Base-by-base conservation (phyloP, 2,329 filamentous ascomycete species). In the Colletotrichum costaricense region DNA sequence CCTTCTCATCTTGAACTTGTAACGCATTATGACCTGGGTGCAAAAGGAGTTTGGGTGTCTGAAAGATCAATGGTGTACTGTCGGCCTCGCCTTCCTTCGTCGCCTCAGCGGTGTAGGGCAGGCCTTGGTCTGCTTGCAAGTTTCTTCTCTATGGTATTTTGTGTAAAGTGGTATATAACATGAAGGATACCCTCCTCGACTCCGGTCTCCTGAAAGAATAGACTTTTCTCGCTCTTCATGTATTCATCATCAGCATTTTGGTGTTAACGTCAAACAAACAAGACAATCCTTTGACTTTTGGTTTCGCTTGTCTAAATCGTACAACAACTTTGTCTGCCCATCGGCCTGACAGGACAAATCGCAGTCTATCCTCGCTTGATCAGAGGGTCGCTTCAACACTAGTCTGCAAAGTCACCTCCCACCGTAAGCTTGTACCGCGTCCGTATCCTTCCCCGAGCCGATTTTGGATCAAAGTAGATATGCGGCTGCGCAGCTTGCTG, bases 321-420 rank as follows among this genome's bases (percentile, higher is more conserved):
- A 22, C 28, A 63, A 7, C 46, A 26, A 7, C 16, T 26, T 55
- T 55, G 52, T 54, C 8, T 54, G n/a, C 5, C 33, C 24, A 38
- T 28, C 7, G 19, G 4, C 42, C 8, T 49, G 16, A 19, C 19
- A 22, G n/a, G 19, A n/a, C 42, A 9, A 19, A n/a, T 3, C 57
- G 24, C 62, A 5, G 14, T 33, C 62, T 12, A 30, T 33, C 26
- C 26, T 54, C 42, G 19, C 42, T 49, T 7, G 9, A 12, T 68
- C 35, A 54, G 70, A 67, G 74, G 42, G 73, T 77, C 35, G 77
- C 74, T 63, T 84, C 82, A 6, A 82, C 82, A 67, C 83, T 91
- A 80, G 95, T 91, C 84, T 98, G 95, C 65, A 97, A 88, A 59
- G 94, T 97, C 16, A 98, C 94, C 84, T 99, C 97, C 97, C 97